Conservation (phyloP, 23 red algal species). For the Agarophyton chilense region DNA sequence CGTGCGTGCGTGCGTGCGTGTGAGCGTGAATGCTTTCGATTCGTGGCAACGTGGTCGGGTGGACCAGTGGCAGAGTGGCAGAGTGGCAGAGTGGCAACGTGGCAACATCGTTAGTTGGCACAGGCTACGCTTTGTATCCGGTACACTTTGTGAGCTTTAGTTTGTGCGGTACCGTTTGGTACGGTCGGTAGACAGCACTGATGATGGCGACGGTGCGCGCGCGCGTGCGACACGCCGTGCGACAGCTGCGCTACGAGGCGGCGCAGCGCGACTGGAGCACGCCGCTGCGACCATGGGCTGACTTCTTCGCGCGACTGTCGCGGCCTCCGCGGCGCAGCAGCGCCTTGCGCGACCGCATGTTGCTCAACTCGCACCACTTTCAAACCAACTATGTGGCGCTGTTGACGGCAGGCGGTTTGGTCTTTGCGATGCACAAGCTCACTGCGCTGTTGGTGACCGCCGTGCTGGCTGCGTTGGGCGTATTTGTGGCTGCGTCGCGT, state of each 20-base stretch:
- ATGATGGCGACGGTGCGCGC: background rate
- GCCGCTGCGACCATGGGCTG: conserved; percentile 39
- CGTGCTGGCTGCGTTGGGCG: background rate
- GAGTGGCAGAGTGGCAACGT: no score
- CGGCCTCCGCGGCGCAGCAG: background rate
- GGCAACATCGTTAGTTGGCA: no score
- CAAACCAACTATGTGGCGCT: conserved; percentile 57
- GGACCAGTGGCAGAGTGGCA: no score
- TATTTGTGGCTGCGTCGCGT: conserved; percentile 6
- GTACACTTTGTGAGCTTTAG: no score
- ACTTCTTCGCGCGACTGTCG: conserved; percentile 42
- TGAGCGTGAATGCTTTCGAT: no score
- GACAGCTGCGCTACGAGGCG: background rate
- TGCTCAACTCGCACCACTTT: conserved; percentile 72
- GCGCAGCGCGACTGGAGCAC: conserved; percentile 45
- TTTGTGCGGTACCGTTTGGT: no score
- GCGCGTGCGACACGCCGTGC: background rate
- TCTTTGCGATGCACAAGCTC: conserved; percentile 3
- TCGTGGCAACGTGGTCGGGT: no score
- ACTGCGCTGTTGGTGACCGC: conserved; percentile 39
- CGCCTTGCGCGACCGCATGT: conserved; percentile 26
- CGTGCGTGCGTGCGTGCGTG: no score
- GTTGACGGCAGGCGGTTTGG: background rate
- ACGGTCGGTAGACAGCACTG: no score
- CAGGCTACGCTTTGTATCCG: no score